Base-by-base conservation (phyloP, 1,139 yeast genomes). In the Yamadazyma spencermartinsiae region DNA sequence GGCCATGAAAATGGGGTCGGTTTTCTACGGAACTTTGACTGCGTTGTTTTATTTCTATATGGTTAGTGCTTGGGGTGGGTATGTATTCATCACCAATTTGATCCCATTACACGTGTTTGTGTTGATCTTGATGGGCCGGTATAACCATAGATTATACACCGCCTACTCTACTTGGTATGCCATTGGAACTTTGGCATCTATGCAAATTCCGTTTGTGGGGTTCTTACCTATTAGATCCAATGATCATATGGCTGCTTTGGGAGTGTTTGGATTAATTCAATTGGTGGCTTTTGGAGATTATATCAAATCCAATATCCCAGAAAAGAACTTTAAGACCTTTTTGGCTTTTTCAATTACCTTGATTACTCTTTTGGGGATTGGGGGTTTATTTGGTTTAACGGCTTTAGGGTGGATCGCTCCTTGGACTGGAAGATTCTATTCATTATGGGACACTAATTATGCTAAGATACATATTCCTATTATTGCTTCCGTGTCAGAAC, bases 51-150 rank as follows among this genome's bases (percentile, higher is more conserved):
- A 94, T 70, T 94, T 94, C 64, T 94, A 94, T 74, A 94, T 94
- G 99, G 99, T 94, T 37, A 84, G 96, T 38, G 98, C 99, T n/a
- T 94, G 99, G 99, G 98, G 98, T 72, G 99, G 99, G 16, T 94
- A 94, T 60, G 99, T 92, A 36, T 94, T 94, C 71, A 94, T 94
- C 66, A 94, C 98, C 45, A 94, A 94, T 68, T 81, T 94, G 73
- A 88, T 94, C 55, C 99, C 99, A 37, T 74, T 94, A 54, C 99
- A 94, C 61, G 89, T 90, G 21, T 90, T 94, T 60, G 92, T 89
- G 34, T 72, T 94, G 56, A 68, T 94, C 41, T 68, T 87, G 49
- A 94, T 94, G 98, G 98, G 99, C 40, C 82, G 98, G 55, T 94
- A 89, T 65, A 80, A 79, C 54, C 82, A 83, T 51, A 80, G 81